These are phyloP conservation scores for Nakaseomyces glabratus DNA, from an alignment of 1,139 yeast species.

Conservation along the genomic window DNA sequence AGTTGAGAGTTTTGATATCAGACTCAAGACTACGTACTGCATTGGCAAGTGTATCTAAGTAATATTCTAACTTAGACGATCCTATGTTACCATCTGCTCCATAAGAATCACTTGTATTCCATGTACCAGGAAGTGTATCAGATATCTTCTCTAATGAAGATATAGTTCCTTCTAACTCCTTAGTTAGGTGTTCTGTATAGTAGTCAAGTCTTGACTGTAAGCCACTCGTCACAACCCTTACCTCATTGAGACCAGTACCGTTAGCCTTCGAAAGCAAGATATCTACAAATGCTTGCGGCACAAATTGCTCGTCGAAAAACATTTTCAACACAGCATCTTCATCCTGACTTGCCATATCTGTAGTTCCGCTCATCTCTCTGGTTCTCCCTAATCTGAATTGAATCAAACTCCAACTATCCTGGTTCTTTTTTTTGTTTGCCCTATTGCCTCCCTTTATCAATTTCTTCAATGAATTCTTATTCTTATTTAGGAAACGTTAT, in stretches of 20 bases:
- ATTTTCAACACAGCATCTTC: conserved; percentile 35
- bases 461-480: too few relatives aligned
- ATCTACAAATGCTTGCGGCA: conserved; percentile 43
- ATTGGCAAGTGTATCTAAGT: conserved; percentile 48
- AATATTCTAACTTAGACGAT: conserved; percentile 50
- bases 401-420: too few relatives aligned
- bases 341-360: too few relatives aligned
- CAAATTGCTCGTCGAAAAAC: conserved; percentile 42
- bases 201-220: conserved; percentile 53
- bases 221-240: conserved; percentile 34
- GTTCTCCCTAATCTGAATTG: too few relatives aligned
- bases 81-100: conserved; percentile 1
- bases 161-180: conserved; percentile 42
- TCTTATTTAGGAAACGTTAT: too few relatives aligned
- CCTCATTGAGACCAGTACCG: conserved; percentile 20
- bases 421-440: too few relatives aligned
- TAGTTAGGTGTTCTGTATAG: conserved; percentile 48
- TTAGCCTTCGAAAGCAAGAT: conserved; percentile 34
- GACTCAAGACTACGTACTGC: conserved; percentile 47
- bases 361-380: too few relatives aligned
- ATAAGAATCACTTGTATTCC: conserved; percentile 15
- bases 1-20: conserved; percentile 37
- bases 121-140: conserved; percentile 24
- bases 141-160: conserved; percentile 35
- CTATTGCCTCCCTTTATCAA: too few relatives aligned